These are phyloP conservation scores for Boletus semigastroideus DNA, from an alignment of 1,284 basidiomycete species.

Conservation along the genomic window DNA sequence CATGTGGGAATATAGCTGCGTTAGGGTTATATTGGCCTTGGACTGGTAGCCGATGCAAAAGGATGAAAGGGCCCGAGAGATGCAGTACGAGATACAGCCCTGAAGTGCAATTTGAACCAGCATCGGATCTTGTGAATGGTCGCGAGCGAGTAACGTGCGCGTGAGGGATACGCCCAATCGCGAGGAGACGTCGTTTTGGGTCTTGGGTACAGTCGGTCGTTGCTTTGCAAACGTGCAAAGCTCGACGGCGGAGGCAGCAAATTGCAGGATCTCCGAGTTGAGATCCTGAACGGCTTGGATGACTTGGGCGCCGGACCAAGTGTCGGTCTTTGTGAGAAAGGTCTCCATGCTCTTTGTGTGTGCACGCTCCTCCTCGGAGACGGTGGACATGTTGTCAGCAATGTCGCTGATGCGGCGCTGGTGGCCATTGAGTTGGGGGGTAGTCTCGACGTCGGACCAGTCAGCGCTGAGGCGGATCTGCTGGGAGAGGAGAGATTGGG, in stretches of 20 bases:
- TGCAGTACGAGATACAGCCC: slow-evolving; percentile 62
- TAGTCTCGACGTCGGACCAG: slow-evolving; percentile 30
- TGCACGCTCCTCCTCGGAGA: slow-evolving; percentile 45
- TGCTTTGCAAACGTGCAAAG: slow-evolving; percentile 46
- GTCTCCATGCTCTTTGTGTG: slow-evolving; percentile 56
- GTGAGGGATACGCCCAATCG: slow-evolving; percentile 60
- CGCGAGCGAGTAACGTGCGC: slow-evolving; percentile 55
- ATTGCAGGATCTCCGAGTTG: slow-evolving; percentile 75
- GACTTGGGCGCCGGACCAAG: slow-evolving; percentile 73
- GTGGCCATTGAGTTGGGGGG: slow-evolving; percentile 14
- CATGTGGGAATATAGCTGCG: slow-evolving; percentile 66
- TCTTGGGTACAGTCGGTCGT: slow-evolving; percentile 35
- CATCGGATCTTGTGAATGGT: slow-evolving; percentile 71
- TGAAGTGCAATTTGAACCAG: slow-evolving; percentile 73
- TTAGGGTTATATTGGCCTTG: slow-evolving; percentile 63
- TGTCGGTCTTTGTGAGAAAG: slow-evolving; percentile 70
- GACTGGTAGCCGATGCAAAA: slow-evolving; percentile 74
- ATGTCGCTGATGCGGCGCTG: slow-evolving; percentile 15
- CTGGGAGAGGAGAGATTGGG: slow-evolving; percentile 31
- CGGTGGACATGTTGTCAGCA: slow-evolving; percentile 32
- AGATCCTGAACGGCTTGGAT: slow-evolving; percentile 76
- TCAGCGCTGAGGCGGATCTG: slow-evolving; percentile 33
- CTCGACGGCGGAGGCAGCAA: slow-evolving; percentile 70
- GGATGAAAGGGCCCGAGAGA: slow-evolving; percentile 60
- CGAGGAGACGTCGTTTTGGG: slow-evolving; percentile 56